Evolutionary conservation across 768 basidiomycete genomes (phyloP).

Genomic region (Hysterangium stoloniferum): DNA sequence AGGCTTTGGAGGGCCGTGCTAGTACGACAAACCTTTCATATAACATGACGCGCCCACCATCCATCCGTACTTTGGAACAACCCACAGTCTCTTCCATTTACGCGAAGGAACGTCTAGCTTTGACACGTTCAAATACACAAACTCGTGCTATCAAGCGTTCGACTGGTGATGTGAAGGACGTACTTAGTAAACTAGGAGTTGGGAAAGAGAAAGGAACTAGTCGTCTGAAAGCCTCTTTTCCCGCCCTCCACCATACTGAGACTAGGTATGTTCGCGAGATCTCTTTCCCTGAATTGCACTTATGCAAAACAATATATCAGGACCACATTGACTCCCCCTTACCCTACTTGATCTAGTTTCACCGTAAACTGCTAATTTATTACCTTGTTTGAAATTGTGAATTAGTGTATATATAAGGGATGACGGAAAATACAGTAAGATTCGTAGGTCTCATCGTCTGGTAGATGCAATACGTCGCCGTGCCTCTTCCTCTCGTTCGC

Average conservation of each 20-base stretch:
- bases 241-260: constrained; percentile 40
- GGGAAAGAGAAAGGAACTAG: constrained; percentile 55
- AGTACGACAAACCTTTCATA: constrained; percentile 76
- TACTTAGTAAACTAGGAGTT: constrained; percentile 76
- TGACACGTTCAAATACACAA: constrained; percentile 11
- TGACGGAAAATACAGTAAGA: background rate
- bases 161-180: constrained; percentile 69
- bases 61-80: constrained; percentile 39
- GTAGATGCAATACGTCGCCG: constrained; percentile 28
- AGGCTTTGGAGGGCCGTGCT: constrained; percentile 79
- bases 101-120: constrained; percentile 2
- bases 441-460: background rate
- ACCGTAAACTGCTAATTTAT: constrained; percentile 18
- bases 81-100: constrained; percentile 23
- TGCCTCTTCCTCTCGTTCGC: constrained; percentile 77
- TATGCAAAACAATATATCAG: constrained; percentile 27
- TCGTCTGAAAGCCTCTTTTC: constrained; percentile 68
- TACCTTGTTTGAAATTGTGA: background rate
- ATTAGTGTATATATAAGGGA: background rate
- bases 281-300: background rate
- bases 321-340: constrained; percentile 66
- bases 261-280: constrained; percentile 27
- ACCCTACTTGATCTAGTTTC: constrained; percentile 84
- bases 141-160: constrained; percentile 17
- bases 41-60: constrained; percentile 50